Conservation (phyloP, 2,329 filamentous ascomycete genomes). For the Nemania serpens region DNA sequence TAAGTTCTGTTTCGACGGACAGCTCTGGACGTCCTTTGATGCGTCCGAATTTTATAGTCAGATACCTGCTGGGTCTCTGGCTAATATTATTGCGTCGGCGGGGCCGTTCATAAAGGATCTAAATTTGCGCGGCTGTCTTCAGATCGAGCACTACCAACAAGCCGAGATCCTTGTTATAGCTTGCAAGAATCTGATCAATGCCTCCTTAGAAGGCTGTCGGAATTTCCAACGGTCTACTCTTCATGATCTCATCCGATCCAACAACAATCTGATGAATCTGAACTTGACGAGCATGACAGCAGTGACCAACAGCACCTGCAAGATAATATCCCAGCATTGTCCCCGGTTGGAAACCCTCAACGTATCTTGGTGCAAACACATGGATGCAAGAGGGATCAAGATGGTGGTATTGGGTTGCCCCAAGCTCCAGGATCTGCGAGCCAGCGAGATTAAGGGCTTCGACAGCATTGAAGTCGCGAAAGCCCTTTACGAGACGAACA, state of each 20-base stretch:
- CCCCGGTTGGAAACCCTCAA: slow-evolving; percentile 83
- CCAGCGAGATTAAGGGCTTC: slow-evolving; percentile 81
- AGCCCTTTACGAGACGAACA: slow-evolving; percentile 79
- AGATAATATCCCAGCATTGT: slow-evolving; percentile 81
- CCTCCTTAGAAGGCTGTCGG: slow-evolving; percentile 86
- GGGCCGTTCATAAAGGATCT: slow-evolving; percentile 90
- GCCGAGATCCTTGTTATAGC: slow-evolving; percentile 78
- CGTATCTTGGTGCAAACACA: slow-evolving; percentile 88
- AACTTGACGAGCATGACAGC: slow-evolving; percentile 83
- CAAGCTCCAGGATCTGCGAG: slow-evolving; percentile 77
- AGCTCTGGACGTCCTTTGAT: slow-evolving; percentile 87
- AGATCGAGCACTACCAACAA: slow-evolving; percentile 81
- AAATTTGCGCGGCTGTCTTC: slow-evolving; percentile 88
- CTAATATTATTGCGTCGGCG: slow-evolving; percentile 81
- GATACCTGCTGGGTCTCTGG: slow-evolving; percentile 81
- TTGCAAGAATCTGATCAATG: slow-evolving; percentile 85
- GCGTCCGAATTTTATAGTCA: slow-evolving; percentile 84
- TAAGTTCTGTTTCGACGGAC: slow-evolving; percentile 87
- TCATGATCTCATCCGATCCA: slow-evolving; percentile 74
- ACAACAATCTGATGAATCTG: slow-evolving; percentile 77
- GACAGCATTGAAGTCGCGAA: slow-evolving; percentile 73
- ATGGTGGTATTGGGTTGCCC: slow-evolving; percentile 74
- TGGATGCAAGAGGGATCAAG: slow-evolving; percentile 77
- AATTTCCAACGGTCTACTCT: slow-evolving; percentile 81
- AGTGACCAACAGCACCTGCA: slow-evolving; percentile 83